phyloP scores from a whole-genome alignment of 257 asterid species.

The Solanum tarijense region DNA sequence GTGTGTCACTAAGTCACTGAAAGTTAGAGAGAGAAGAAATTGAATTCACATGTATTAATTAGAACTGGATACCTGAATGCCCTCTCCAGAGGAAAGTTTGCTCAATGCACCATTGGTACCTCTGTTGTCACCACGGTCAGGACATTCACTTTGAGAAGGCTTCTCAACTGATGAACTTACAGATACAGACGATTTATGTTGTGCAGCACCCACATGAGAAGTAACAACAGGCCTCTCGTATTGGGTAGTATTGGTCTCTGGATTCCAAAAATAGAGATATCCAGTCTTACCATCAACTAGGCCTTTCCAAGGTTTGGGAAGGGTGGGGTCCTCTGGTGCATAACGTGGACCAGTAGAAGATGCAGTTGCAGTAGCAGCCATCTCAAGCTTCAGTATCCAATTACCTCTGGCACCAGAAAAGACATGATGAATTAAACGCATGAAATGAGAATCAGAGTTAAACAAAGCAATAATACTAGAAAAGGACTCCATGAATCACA shows the following conservation, averaged over 20 bases:
- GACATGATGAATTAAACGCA: not conserved
- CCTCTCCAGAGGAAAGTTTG: conserved; percentile 33
- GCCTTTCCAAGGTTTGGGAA: conserved; percentile 98
- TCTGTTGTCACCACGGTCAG: conserved; percentile 22
- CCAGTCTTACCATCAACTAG: conserved; percentile 87
- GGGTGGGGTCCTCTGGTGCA: conserved; percentile 94
- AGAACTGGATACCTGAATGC: conserved; percentile 31
- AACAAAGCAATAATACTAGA: not conserved
- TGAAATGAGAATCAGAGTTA: not conserved
- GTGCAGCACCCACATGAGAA: conserved; percentile 21
- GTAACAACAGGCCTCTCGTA: conserved; percentile 67
- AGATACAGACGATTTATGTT: conserved; percentile 20
- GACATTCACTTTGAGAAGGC: conserved; percentile 31
- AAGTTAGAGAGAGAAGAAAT: not conserved
- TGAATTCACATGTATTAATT: not conserved
- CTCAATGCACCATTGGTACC: conserved; percentile 35
- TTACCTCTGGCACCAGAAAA: not conserved
- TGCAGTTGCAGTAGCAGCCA: conserved; percentile 57
- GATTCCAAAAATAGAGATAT: conserved; percentile 91
- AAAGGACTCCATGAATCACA: not conserved
- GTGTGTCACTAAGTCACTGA: not conserved
- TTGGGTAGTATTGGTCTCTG: conserved; percentile 85
- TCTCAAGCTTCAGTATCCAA: conserved; percentile 18
- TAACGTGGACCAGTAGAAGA: conserved; percentile 40
- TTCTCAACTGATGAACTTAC: conserved; percentile 60